Base-by-base conservation (phyloP, 441 rosid genomes). In the Metrosideros polymorpha region DNA sequence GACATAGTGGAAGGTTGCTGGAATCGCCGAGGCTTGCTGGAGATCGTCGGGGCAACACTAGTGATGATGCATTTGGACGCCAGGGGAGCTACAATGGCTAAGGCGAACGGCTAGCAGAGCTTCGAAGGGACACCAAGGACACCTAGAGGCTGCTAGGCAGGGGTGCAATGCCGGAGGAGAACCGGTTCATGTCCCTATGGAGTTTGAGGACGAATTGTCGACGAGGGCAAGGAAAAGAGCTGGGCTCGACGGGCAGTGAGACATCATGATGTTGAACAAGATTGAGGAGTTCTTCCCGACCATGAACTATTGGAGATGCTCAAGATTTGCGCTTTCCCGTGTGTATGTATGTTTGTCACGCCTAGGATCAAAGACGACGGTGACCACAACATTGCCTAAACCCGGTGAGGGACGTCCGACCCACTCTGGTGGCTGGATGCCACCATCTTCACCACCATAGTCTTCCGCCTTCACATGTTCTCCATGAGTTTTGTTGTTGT, bases 211-310 rank as follows among this genome's bases (percentile, higher is more conserved):
- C 13, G 94, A 92, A 47, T 93, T 91, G 24, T 88, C 88, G 17
- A 89, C 57, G 91, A 91, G 13, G 97, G 93, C 8, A 7, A 84
- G 10, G 95, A 91, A 13, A 86, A 55, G 1, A 93, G 88, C 1
- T 97, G 97, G 27, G 94, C 92, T 98, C 99, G 96, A 19, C 95
- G 95, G 87, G 95, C 95, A 76, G 97, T 94, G n/a, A 96, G 97
- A 94, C 54, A 96, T 91, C 84, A 97, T 91, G 51, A 97, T 92
- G 84, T 97, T 98, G 88, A 96, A 94, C 83, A 96, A 93, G 82
- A 96, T 92, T 1, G 97, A 96, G n/a, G 98, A 92, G 93, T 92
- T 97, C 89, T 95, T 95, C 98, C 96, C 95, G 14, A 94, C 92
- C 0, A 91, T 49, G 94, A 94, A 96, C 42, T 96, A 97, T 47